Evolutionary conservation across 371 early-diverging fungal species (phyloP).

Genomic region (Parasitella parasitica): DNA sequence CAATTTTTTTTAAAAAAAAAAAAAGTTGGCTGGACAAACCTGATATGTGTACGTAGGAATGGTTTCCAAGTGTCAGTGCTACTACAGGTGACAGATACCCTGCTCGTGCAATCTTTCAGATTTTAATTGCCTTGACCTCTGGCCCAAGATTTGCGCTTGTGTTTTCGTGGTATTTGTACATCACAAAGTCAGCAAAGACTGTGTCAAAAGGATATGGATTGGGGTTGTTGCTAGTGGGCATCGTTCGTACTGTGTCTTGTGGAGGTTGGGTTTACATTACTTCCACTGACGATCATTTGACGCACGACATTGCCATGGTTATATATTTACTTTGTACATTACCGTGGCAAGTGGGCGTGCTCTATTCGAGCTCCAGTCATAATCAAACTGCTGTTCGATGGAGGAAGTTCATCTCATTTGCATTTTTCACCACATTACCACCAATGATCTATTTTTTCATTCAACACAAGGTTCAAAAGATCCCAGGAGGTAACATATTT

Average conservation of each 20-base stretch:
- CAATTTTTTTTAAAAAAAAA: neutral
- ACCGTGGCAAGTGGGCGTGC: constrained; percentile 71
- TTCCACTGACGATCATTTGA: constrained; percentile 75
- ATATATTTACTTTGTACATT: constrained; percentile 72
- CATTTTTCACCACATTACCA: constrained; percentile 67
- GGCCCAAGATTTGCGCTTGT: constrained; percentile 72
- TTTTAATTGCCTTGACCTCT: constrained; percentile 73
- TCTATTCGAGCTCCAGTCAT: constrained; percentile 38
- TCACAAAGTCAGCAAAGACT: constrained; percentile 44
- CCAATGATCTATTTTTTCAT: constrained; percentile 80
- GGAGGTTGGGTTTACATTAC: constrained; percentile 86
- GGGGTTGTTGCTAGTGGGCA: constrained; percentile 61
- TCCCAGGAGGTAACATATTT: constrained; percentile 59
- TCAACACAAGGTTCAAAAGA: constrained; percentile 72
- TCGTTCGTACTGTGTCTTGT: constrained; percentile 71
- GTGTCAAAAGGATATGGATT: constrained; percentile 54
- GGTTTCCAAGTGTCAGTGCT: constrained; percentile 85
- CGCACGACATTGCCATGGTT: constrained; percentile 83
- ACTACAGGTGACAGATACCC: constrained; percentile 84
- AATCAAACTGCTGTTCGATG: constrained; percentile 37
- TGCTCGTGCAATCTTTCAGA: constrained; percentile 75
- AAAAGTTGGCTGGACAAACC: too few relatives aligned
- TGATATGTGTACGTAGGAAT: constrained; percentile 52
- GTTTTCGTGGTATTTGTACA: constrained; percentile 63
- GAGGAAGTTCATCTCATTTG: constrained; percentile 43